Percentiles rank a stretch among this genome's conserved stretches.
phyloP scores from a whole-genome alignment of 1,284 basidiomycete species.

The Kwoniella shivajii region DNA sequence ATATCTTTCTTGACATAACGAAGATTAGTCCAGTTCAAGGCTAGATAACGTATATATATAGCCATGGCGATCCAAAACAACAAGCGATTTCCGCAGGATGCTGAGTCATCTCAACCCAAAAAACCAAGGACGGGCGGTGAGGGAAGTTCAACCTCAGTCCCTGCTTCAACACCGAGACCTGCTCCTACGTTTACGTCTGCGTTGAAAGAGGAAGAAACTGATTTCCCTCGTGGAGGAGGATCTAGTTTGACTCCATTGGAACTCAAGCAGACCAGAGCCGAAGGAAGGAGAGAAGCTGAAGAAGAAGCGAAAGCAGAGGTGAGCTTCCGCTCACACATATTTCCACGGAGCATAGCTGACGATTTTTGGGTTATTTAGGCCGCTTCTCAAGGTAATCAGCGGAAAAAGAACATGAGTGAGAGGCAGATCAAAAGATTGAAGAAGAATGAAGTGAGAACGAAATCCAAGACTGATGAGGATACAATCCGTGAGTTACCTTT shows the following conservation, averaged over 20 bases:
- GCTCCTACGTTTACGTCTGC: conserved; percentile 51
- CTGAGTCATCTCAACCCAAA: conserved; percentile 6
- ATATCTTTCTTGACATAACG: too few relatives aligned
- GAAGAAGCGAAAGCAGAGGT: conserved; percentile 66
- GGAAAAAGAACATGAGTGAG: conserved; percentile 37
- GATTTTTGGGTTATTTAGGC: conserved; percentile 35
- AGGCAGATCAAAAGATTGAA: conserved; percentile 53
- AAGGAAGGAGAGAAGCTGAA: conserved; percentile 81
- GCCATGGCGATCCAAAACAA: conserved; percentile 14
- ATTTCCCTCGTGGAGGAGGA: conserved; percentile 89
- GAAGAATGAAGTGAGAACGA: conserved; percentile 60
- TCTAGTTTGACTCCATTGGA: conserved; percentile 81
- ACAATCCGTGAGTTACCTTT: conserved; percentile 36
- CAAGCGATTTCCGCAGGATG: conserved; percentile 9
- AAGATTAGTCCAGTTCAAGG: too few relatives aligned
- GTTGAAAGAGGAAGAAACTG: conserved; percentile 72
- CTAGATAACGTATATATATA: not conserved
- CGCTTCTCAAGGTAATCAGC: conserved; percentile 44
- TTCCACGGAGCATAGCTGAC: too few relatives aligned
- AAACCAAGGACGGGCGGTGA: conserved; percentile 12
- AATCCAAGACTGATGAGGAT: conserved; percentile 52
- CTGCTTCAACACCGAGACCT: conserved; percentile 43
- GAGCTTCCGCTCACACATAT: conserved; percentile 18
- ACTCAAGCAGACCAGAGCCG: conserved; percentile 79
- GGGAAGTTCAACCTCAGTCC: conserved; percentile 23